Base-by-base conservation (phyloP, 352 stramenopile genomes). In the Phytopythium cucurbitacearum region DNA sequence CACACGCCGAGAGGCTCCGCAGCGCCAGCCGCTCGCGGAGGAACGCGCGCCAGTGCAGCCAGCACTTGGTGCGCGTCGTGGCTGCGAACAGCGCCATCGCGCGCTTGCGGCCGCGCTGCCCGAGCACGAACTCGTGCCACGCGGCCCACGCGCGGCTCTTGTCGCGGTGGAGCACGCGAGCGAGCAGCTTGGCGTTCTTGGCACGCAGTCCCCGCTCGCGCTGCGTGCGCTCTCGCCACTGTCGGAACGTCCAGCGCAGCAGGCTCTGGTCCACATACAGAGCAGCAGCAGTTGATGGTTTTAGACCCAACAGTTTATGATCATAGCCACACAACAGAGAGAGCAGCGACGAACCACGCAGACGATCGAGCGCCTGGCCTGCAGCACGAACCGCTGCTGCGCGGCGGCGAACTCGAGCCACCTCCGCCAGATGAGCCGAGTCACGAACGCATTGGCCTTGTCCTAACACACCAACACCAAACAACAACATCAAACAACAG, bases 371-470 rank as follows among this genome's bases (percentile, higher is more conserved):
- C 88, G 61, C 32, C 65, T 85, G 0, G 80, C 71, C 45, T 88
- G 84, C 37, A 91, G 53, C 32, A 93, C 37, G 49, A 91, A 93
- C 9, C 64, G 60, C 50, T 88, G 87, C 40, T 93, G 78, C 3
- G 76, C 53, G 0, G 52, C n/a, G 11, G 73, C 57, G 48, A 91
- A 87, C 38, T 67, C 62, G 35, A 42, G 47, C 83, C 80, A 94
- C 11, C 76, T 50, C 2, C 59, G 58, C 52, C 80, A 73, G 7
- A 88, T 56, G 11, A 88, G 50, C 0, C 65, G 56, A 54, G 87
- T 82, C 0, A 57, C 66, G 5, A 55, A 51, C 2, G 56, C 9
- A 33, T 91, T 88, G 10, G 83, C 77, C 43, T 59, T 57, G 15
- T 41, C 44, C 79, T 88, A 39, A 4, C 21, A 28, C 21, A 28